Conservation (phyloP, 345 rosid genomes). For the Raphanus raphanistrum region DNA sequence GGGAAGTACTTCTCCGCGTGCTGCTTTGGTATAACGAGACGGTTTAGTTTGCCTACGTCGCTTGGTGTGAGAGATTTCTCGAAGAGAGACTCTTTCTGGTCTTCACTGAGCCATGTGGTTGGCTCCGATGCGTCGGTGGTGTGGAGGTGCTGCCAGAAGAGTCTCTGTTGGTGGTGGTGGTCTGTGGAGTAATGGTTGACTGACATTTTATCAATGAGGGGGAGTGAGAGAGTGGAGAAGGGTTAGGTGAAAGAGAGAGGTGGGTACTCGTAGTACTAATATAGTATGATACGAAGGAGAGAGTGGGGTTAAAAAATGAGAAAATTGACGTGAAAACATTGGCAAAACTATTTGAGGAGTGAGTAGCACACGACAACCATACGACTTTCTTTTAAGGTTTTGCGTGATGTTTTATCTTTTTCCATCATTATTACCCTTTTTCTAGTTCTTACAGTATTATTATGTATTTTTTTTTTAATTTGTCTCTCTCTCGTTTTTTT, state of each 20-base stretch:
- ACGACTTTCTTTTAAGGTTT: conserved; percentile 42
- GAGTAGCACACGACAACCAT: conserved; percentile 30
- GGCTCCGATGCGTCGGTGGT: conserved; percentile 35
- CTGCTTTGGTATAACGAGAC: conserved; percentile 83
- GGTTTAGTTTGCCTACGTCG: conserved; percentile 91
- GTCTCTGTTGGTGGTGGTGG: conserved; percentile 30
- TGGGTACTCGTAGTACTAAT: conserved; percentile 38
- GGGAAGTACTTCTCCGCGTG: conserved; percentile 90
- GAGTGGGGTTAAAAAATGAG: conserved; percentile 5
- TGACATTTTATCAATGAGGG: conserved; percentile 39
- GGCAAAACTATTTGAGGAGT: conserved; percentile 30
- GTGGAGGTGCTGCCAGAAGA: conserved; percentile 44
- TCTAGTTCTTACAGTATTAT: neutral
- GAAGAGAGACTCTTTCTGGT: conserved; percentile 55
- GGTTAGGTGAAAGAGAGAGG: conserved; percentile 39
- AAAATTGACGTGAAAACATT: conserved; percentile 30
- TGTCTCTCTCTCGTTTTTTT: neutral
- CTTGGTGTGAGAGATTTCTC: conserved; percentile 84
- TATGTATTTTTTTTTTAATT: conserved; percentile 20
- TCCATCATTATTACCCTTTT: conserved; percentile 23
- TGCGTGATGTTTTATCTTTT: conserved; percentile 20
- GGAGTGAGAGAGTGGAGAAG: conserved; percentile 9
- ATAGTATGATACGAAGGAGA: conserved; percentile 38
- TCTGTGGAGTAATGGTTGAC: conserved; percentile 54
- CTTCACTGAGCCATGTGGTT: conserved; percentile 29